Base-by-base conservation (phyloP, 2,329 filamentous ascomycete genomes). In the Alternaria sp. region DNA sequence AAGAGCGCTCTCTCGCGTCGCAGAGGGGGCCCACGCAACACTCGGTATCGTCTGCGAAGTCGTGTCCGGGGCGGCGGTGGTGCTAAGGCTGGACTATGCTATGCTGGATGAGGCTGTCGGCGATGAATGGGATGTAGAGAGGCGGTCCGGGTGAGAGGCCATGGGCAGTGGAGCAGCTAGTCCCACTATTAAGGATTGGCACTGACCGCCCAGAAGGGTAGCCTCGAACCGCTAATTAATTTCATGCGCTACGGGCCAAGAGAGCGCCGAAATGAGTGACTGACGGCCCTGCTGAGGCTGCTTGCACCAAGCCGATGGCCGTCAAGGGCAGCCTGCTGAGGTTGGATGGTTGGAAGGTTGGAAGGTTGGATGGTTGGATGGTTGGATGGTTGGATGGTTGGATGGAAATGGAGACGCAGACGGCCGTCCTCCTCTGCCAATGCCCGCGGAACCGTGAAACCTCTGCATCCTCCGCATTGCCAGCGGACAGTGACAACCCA, bases 31-130 rank as follows among this genome's bases (percentile, higher is more conserved):
- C 62, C 53, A 65, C 60, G 53, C 65, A 53, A 56, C 50, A 63
- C 54, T 39, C 37, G 46, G 41, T 17, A 11, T 44, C 26, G 13
- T 21, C 14, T 10, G 31, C 14, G 51, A 28, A 29, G 31, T 37
- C 28, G 31, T 9, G 23, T 50, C 48, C 34, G 39, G 56, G 39
- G 17, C 17, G 17, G 17, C 45, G 33, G 33, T 51, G 34, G 57
- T 46, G 44, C 53, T 62, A 60, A 55, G 60, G 61, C 44, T 58
- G 61, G 60, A 45, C 49, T 51, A 64, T 54, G 59, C 57, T 59
- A 69, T 69, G 64, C 59, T 67, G 71, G 61, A 67, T 70, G 70
- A 70, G 65, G 68, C 69, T 72, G 69, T 61, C 59, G 61, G 45
- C 58, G 70, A 69, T 70, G 70, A 63, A 69, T 68, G 67, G 51